Base-by-base conservation (phyloP, 805 yeast species). In the Candida tammaniensis region DNA sequence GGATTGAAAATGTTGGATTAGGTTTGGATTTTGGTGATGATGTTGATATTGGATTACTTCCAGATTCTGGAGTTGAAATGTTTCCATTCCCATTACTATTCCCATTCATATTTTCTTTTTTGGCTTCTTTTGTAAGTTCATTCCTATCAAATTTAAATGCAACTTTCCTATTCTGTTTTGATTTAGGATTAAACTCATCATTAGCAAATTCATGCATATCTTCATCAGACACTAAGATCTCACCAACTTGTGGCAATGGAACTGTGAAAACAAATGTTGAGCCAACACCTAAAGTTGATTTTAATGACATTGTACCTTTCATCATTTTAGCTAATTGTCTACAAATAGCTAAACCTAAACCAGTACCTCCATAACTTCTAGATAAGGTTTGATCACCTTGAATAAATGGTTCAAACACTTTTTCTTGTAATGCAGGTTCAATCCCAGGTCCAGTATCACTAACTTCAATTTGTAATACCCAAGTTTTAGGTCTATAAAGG, bases 341-440 rank as follows among this genome's bases (percentile, higher is more conserved):
- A 60, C 97, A 93, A 51, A 91, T 91, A 1, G 80, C 72, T 27
- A 91, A 71, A 1, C 98, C 98, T 30, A 91, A 68, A 2, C 98
- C 98, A 0, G 97, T 93, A 46, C 98, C 98, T 39, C 98, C 97
- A 52, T 84, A 82, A 38, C 89, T 86, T 52, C 95, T 72, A 4
- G 95, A 85, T 17, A 87, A 68, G 0, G 96, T 87, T 57, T 88
- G 96, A 52, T 91, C 98, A 34, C 98, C 98, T 62, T 91, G 98
- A 13, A 89, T 88, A 65, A 91, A 91, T 1, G 98, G 97, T 51
- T 93, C 97, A 57, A 91, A 91, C 1, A 91, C 94, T 41, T 83
- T 78, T 27, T 79, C 79, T 51, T 86, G 96, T 35, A 88, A 59
- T 1, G 81, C 78, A 10, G 82, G 79, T 25, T 86, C 94, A 34